Evolutionary conservation across 225 moss, liverwort and hornwort species (phyloP).

Genomic region (Straminergon stramineum): DNA sequence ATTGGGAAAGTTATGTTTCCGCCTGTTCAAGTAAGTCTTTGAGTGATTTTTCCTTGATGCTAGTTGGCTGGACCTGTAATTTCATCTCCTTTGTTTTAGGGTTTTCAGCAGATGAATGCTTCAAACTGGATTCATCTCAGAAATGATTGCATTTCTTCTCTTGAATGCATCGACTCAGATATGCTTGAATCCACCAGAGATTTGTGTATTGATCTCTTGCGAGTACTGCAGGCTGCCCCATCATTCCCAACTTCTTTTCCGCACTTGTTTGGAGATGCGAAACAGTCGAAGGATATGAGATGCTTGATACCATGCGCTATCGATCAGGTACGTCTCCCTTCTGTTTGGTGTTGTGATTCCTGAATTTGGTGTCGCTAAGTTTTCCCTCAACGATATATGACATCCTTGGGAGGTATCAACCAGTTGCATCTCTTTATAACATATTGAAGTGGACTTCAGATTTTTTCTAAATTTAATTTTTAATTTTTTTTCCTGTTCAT

Average conservation of each 20-base stretch:
- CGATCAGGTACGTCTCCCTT: slow-evolving; percentile 44
- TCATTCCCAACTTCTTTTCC: slow-evolving; percentile 94
- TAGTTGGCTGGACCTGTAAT: background rate
- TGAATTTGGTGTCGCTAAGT: background rate
- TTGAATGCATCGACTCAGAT: background rate
- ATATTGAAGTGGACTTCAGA: background rate
- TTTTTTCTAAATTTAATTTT: background rate
- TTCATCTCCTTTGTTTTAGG: background rate
- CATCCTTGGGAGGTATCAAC: background rate
- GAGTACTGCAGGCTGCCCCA: slow-evolving; percentile 65
- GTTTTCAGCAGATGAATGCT: background rate
- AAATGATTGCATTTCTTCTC: background rate
- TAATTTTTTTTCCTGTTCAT: background rate
- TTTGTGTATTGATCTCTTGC: background rate
- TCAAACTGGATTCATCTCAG: background rate
- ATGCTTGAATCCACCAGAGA: background rate
- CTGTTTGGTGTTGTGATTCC: background rate
- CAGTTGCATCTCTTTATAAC: background rate
- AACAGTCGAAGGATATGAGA: slow-evolving; percentile 55
- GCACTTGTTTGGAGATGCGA: slow-evolving; percentile 74
- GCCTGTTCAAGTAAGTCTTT: slow-evolving; percentile 55
- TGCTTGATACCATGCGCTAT: slow-evolving; percentile 92
- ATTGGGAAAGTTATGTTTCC: slow-evolving; percentile 93
- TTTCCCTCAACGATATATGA: background rate
- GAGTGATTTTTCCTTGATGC: background rate